Evolutionary conservation across 164 flowering plant genomes (phyloP), one percentile per base, ranked within the genome.

Genomic region (Akebia trifoliata): DNA sequence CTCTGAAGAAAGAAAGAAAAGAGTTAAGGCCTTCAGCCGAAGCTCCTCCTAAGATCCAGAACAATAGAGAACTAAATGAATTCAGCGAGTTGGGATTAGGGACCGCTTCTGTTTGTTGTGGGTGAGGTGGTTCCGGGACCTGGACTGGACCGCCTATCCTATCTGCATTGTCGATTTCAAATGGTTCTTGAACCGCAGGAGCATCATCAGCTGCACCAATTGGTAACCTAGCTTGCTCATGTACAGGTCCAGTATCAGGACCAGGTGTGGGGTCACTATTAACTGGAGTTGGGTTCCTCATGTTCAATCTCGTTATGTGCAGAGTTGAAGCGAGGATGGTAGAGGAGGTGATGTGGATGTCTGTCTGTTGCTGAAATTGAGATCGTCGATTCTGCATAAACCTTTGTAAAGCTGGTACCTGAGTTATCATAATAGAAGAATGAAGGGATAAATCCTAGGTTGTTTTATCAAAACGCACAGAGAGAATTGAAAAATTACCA

Each of bases 331-430:
- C 95, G 35, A 92, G 94, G 63, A 92, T 76, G 38, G 97, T 84
- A 4, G 97, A 92, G 8, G 98, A 89, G 22, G 94, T 89, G 40
- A 89, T 84, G 50, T 84, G 95, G 76, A 85, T 85, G 67, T 86
- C 90, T 11, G 92, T 87, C 45, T 78, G 95, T 56, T 87, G 96
- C 79, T 82, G 94, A 60, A 86, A 69, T 68, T 83, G 91, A 32
- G 89, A 76, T 28, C 87, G 73, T 21, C 90, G 78, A 44, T 79
- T 79, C 68, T 78, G 85, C 81, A 87, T 75, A 61, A 87, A 90
- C 69, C 95, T 82, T 69, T 89, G 97, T 26, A 89, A 69, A 17
- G 98, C 94, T 26, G 97, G 98, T 24, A 92, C 97, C 98, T 92
- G 76, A 59, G 2, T n/a, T n/a, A 64, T 25, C 4, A 24, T 11